Evolutionary conservation across 257 asterid genomes (phyloP), one percentile per base, ranked within the genome.

Genomic region (Euphrasia confusa): DNA sequence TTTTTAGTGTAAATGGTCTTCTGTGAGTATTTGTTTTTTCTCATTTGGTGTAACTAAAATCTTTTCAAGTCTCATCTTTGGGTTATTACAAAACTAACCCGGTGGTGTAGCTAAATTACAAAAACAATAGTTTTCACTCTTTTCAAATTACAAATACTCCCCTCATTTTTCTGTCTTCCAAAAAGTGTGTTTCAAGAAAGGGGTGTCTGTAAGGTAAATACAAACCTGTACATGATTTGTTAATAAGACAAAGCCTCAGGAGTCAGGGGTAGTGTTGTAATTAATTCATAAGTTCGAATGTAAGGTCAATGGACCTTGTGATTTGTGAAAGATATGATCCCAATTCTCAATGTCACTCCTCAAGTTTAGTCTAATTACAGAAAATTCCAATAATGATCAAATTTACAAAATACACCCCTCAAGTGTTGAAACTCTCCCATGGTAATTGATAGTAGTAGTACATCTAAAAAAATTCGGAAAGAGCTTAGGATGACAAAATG

Each of bases 1-100:
- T 77, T 0, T 83, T 77, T 58, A 79, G 80, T 63, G 78, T 67
- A 64, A 67, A 75, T 64, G 75, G 67, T 42, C 61, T 64, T 69
- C 45, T 74, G 54, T 77, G 50, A 44, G 15, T 44, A 10, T 57
- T 24, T 21, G 35, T 17, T 2, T n/a, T n/a, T 24, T 48, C 57
- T 40, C 47, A 53, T 61, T 30, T 57, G 24, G 24, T 21, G 57
- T 75, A 71, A 14, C 30, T 58, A 58, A n/a, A 64, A 30, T 61
- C 62, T 15, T 26, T 60, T 11, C 13, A 4, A 57, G 35, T 32
- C 17, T 2, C 42, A 37, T 27, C 12, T 17, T 11, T 24, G 61
- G 52, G 15, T 71, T 35, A 35, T 35, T 35, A 35, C 40, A 35
- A 7, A 35, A 13, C 4, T 12, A 11, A 10, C 50, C 50, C 50